Conservation (phyloP, 1,139 yeast genomes). For the Lodderomyces pseudojiufengensis region DNA sequence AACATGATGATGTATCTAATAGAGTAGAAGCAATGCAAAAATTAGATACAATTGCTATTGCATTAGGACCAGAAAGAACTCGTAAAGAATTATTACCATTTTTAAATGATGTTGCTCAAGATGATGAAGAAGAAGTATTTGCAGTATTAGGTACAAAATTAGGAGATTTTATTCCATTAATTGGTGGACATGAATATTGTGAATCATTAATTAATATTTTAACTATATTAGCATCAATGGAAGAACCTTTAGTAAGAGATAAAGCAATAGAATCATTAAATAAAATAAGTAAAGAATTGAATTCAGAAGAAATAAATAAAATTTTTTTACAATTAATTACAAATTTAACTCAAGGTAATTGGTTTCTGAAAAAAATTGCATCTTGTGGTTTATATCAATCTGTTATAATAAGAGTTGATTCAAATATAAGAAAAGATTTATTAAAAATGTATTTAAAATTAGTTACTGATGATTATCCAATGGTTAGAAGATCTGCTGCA, state of each 20-base stretch:
- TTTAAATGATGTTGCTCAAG: conserved; percentile 84
- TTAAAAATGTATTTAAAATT: conserved; percentile 66
- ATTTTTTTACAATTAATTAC: conserved; percentile 74
- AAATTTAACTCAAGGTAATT: conserved; percentile 78
- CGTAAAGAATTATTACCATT: conserved; percentile 87
- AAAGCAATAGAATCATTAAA: conserved; percentile 88
- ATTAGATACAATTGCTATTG: conserved; percentile 89
- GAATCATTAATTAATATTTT: conserved; percentile 79
- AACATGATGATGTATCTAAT: conserved; percentile 88
- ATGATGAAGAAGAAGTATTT: conserved; percentile 97
- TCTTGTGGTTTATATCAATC: conserved; percentile 84
- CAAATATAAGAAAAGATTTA: conserved; percentile 55
- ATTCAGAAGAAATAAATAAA: conserved; percentile 62
- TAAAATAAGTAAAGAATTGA: conserved; percentile 60
- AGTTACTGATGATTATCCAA: conserved; percentile 90
- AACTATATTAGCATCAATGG: conserved; percentile 85
- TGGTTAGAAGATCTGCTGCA: conserved; percentile 97
- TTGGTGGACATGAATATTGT: conserved; percentile 83
- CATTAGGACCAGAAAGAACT: conserved; percentile 92
- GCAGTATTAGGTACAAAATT: conserved; percentile 89
- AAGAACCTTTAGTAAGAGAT: conserved; percentile 97
- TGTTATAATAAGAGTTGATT: conserved; percentile 59
- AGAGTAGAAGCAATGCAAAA: conserved; percentile 95
- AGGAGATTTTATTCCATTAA: conserved; percentile 77
- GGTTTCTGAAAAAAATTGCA: conserved; percentile 94